Evolutionary conservation across 2,329 filamentous ascomycete species (phyloP).

Genomic region (Parastagonospora avenae): DNA sequence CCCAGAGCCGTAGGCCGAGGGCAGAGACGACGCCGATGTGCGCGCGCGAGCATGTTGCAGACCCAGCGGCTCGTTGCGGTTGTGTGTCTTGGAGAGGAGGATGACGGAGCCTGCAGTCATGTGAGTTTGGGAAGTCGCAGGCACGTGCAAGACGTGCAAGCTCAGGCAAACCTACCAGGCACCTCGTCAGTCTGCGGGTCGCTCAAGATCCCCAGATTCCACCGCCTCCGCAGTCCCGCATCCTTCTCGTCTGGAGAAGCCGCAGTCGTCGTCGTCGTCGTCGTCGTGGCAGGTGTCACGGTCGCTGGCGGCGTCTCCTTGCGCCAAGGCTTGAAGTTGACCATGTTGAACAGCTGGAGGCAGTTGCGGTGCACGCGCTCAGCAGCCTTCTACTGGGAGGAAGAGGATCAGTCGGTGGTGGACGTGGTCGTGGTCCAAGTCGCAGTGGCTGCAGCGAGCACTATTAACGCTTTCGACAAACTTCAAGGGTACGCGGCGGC

Average conservation of each 20-base stretch:
- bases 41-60: constrained; percentile 66
- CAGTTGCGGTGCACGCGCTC: too few relatives aligned
- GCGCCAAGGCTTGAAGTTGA: constrained; percentile 20
- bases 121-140: neutral
- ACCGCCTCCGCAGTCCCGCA: constrained; percentile 30
- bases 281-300: neutral
- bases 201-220: constrained; percentile 79
- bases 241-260: constrained; percentile 11
- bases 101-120: constrained; percentile 60
- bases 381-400: too few relatives aligned
- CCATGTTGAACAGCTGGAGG: constrained; percentile 13
- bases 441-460: constrained; percentile 4
- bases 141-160: neutral
- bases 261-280: neutral
- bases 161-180: constrained; percentile 65
- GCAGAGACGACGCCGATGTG: constrained; percentile 60
- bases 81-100: constrained; percentile 59
- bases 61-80: constrained; percentile 67
- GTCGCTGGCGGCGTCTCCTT: constrained; percentile 4
- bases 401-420: constrained; percentile 1
- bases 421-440: too few relatives aligned
- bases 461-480: neutral
- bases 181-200: constrained; percentile 83
- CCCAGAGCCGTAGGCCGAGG: constrained; percentile 30
- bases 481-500: constrained; percentile 13